Evolutionary conservation across 2,329 filamentous ascomycete genomes (phyloP), one percentile per base, ranked within the genome.

Genomic region (Colletotrichum sublineola): DNA sequence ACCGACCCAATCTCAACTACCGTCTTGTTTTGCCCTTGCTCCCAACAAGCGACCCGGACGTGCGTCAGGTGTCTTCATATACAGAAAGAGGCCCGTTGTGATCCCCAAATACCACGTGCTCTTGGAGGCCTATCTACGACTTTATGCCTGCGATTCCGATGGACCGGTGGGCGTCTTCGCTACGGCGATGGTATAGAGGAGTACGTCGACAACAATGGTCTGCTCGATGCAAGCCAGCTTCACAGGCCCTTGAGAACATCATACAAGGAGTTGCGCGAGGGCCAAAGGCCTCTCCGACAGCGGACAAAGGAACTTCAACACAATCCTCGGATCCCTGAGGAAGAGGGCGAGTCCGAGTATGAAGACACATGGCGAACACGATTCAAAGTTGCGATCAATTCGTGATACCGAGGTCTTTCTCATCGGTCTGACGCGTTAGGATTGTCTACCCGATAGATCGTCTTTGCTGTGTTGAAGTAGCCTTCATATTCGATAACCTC

Each of bases 401-500:
- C 11, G 44, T 24, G 24, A 24, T 46, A 46, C 18, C 4, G 44
- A n/a, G 20, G 44, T 46, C 18, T 11, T 11, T 9, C 7, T 46
- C 8, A 46, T 18, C 11, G 20, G 7, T 7, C 7, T 11, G 18
- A 31, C 5, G 7, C 20, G 24, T 11, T 12, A 72, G 57, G 74
- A n/a, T 61, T 67, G 20, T 85, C 83, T 60, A 85, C 78, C 2
- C 83, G 77, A 72, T 84, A 85, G 1, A 86, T 66, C 3, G 74
- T 67, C 38, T 82, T 79, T 5, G 83, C 84, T 9, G 81, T 78
- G 71, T 85, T 85, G 40, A 86, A 84, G 75, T 84, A 86, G 1
- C 78, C 84, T 71, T 85, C 83, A 74, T 86, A 86, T 67, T 85
- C 83, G 12, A 86, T 78, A 1, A 81, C 79, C 1, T 80, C 77